Percentiles rank a stretch among this genome's conserved stretches.
Conservation (phyloP, 306 rosid genomes). For the Sicyos edulis region DNA sequence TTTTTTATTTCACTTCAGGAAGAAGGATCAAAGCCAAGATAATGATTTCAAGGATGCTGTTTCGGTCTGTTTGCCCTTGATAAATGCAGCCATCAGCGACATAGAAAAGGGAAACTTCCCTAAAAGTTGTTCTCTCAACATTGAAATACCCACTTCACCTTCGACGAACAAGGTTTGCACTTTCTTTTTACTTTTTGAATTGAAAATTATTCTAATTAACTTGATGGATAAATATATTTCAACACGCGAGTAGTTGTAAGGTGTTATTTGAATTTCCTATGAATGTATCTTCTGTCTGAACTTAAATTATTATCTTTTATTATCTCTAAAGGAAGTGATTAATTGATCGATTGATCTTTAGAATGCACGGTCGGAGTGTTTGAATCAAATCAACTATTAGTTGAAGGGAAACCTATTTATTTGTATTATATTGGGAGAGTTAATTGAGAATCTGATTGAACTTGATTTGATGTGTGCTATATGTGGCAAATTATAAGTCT, state of each 20-base stretch:
- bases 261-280: conserved; percentile 7
- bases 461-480: not conserved
- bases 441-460: not conserved
- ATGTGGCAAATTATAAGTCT: not conserved
- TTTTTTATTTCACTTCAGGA: conserved; percentile 44
- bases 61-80: conserved; percentile 65
- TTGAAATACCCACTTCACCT: conserved; percentile 84
- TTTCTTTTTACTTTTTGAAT: conserved; percentile 6
- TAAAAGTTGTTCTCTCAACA: conserved; percentile 55
- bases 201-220: not conserved
- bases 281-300: not conserved
- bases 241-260: not conserved
- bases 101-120: conserved; percentile 67
- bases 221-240: not conserved
- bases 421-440: not conserved
- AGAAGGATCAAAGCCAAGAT: conserved; percentile 87
- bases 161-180: conserved; percentile 60
- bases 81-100: conserved; percentile 74
- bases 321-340: not conserved
- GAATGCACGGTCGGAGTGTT: not conserved
- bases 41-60: conserved; percentile 90
- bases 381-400: not conserved
- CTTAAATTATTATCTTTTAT: not conserved
- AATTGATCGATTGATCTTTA: not conserved
- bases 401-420: not conserved